Percentiles rank a stretch among this genome's conserved stretches.
phyloP scores from a whole-genome alignment of 352 stramenopile species.

The Elongisporangium undulatum region DNA sequence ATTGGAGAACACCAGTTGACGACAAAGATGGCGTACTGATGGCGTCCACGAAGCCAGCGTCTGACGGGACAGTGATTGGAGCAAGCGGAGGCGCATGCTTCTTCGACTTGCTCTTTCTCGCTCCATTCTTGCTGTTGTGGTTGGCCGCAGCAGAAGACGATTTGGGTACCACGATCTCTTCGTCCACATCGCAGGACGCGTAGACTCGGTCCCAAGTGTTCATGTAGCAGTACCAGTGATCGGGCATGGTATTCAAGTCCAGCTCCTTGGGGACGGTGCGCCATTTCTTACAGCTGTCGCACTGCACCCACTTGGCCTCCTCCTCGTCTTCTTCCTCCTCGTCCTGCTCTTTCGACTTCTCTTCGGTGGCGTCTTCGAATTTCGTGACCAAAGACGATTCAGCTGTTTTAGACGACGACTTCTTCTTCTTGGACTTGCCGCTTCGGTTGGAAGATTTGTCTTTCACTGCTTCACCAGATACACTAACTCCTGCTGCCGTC shows the following conservation, averaged over 20 bases:
- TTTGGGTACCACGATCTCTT: conserved; percentile 75
- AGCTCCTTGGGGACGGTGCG: conserved; percentile 88
- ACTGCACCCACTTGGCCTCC: conserved; percentile 94
- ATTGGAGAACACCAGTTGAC: neutral
- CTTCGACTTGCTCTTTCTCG: conserved; percentile 30
- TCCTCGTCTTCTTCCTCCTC: conserved; percentile 29
- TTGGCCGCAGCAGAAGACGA: conserved; percentile 11
- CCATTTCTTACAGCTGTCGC: conserved; percentile 95
- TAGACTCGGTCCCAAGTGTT: conserved; percentile 90
- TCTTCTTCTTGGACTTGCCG: conserved; percentile 62
- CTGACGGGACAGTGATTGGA: neutral
- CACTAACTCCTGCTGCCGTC: conserved; percentile 5
- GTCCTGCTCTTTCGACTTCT: conserved; percentile 14
- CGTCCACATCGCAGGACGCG: conserved; percentile 84
- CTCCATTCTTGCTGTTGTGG: conserved; percentile 16
- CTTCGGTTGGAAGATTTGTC: neutral
- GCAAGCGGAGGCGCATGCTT: neutral
- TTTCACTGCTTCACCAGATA: conserved; percentile 5
- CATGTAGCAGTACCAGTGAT: conserved; percentile 96
- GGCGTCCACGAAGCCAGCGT: neutral
- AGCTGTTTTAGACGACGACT: conserved; percentile 31
- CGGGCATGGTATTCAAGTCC: conserved; percentile 88
- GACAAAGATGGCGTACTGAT: neutral
- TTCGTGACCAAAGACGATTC: neutral
- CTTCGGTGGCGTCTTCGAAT: conserved; percentile 14